phyloP scores from a whole-genome alignment of 768 basidiomycete species.

The Phanerochaete sordida region DNA sequence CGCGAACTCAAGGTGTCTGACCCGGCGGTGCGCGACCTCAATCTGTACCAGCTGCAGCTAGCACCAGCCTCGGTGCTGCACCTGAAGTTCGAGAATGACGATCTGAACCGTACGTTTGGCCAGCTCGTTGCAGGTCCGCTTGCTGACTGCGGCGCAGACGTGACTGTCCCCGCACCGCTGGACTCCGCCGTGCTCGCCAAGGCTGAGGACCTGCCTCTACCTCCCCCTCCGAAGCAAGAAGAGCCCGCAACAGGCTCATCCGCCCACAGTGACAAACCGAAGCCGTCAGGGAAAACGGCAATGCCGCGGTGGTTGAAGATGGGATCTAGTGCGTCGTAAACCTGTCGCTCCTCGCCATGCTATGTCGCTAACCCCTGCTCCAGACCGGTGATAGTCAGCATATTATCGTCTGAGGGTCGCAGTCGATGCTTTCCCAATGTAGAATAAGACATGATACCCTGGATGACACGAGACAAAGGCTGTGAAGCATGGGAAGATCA shows the following conservation, averaged over 20 bases:
- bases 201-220: slow-evolving; percentile 64
- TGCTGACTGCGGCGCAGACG: slow-evolving; percentile 35
- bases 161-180: slow-evolving; percentile 61
- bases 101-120: slow-evolving; percentile 54
- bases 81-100: slow-evolving; percentile 70
- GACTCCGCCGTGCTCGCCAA: slow-evolving; percentile 48
- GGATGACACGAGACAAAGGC: background rate
- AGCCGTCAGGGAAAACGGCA: slow-evolving; percentile 42
- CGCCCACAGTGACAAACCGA: slow-evolving; percentile 5
- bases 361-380: background rate
- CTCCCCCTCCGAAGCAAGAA: slow-evolving; percentile 37
- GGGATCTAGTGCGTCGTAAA: slow-evolving; percentile 24
- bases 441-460: background rate
- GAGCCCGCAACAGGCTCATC: slow-evolving; percentile 11
- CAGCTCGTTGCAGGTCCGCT: background rate
- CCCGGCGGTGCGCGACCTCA: slow-evolving; percentile 61
- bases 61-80: slow-evolving; percentile 79
- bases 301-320: slow-evolving; percentile 80
- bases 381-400: background rate
- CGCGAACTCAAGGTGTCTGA: slow-evolving; percentile 84
- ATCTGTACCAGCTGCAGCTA: slow-evolving; percentile 65
- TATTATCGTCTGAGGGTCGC: background rate
- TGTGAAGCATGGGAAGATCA: background rate
- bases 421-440: background rate
- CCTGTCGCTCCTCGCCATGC: background rate